phyloP scores from a whole-genome alignment of 257 asterid genomes.

The Solanum virginianum region DNA sequence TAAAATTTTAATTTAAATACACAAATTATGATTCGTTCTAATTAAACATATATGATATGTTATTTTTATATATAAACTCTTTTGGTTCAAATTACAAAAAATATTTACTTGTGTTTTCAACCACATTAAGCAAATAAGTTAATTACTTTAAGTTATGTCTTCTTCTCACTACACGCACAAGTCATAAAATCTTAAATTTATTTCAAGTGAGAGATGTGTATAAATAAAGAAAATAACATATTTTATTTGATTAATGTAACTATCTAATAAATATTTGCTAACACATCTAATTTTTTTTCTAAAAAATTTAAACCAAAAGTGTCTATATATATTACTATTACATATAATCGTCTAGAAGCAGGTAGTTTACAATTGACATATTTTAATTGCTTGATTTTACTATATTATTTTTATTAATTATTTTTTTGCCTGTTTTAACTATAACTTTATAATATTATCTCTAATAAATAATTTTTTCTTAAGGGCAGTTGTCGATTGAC shows the following conservation, averaged over 20 bases:
- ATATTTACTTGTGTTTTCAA: not conserved
- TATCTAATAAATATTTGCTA: not conserved
- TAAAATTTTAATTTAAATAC: not conserved
- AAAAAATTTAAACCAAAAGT: not conserved
- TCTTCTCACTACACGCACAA: not conserved
- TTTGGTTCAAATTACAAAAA: not conserved
- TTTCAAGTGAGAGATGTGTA: not conserved
- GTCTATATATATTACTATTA: not conserved
- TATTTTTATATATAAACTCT: not conserved
- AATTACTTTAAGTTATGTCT: not conserved
- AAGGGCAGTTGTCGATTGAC: too few species aligned
- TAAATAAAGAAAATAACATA: not conserved
- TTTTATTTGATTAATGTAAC: not conserved
- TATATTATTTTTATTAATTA: too few species aligned
- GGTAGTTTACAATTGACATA: too few species aligned
- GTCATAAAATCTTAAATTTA: fast-evolving
- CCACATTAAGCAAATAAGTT: not conserved
- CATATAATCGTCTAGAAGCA: too few species aligned
- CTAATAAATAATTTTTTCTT: too few species aligned
- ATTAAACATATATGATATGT: not conserved
- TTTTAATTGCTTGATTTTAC: too few species aligned
- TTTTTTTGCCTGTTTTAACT: too few species aligned
- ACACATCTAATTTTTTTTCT: not conserved
- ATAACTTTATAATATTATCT: too few species aligned
- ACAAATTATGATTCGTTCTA: not conserved